phyloP scores from a whole-genome alignment of 306 rosid genomes.

The Sindora glabra region DNA sequence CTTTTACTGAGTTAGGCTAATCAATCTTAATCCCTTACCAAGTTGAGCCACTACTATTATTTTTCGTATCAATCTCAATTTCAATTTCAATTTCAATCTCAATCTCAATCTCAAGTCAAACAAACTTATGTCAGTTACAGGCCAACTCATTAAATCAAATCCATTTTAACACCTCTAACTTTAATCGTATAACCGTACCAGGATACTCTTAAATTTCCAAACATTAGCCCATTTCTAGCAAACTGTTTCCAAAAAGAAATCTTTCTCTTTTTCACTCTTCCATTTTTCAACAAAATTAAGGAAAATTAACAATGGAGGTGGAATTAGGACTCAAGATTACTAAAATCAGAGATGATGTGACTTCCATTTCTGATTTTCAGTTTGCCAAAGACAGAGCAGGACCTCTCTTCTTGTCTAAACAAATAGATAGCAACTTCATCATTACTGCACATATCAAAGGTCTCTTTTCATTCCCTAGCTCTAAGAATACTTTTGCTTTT shows the following conservation, averaged over 20 bases:
- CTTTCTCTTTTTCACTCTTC: not conserved
- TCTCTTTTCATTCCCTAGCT: not conserved
- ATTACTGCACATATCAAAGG: conserved; percentile 68
- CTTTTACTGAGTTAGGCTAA: too few species aligned
- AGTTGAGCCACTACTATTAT: too few species aligned
- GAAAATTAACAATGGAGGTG: conserved; percentile 39
- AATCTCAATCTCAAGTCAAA: too few species aligned
- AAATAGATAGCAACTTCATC: conserved; percentile 45
- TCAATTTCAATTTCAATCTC: too few species aligned
- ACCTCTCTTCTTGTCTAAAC: conserved; percentile 42
- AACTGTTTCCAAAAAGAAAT: not conserved
- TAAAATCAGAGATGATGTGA: conserved; percentile 30
- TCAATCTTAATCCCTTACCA: too few species aligned
- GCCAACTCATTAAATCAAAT: too few species aligned
- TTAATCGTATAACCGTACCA: too few species aligned
- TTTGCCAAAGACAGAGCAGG: conserved; percentile 47
- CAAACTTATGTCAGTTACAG: too few species aligned
- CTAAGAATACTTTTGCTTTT: not conserved
- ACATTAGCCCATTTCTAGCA: too few species aligned
- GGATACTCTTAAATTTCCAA: not conserved
- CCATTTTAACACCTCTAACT: too few species aligned
- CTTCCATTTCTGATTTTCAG: conserved; percentile 39
- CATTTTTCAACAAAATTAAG: not conserved
- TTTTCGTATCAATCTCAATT: too few species aligned
- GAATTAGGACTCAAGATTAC: conserved; percentile 71